phyloP scores from a whole-genome alignment of 345 rosid species.

The Arabidopsis thaliana region TAIR10.1 NC_003076.8:16764501-16765000 shows the following conservation, averaged over 20 bases:
- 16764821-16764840: constrained; percentile 80
- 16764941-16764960: neutral
- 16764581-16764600: neutral
- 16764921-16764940: neutral
- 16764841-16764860: constrained; percentile 57
- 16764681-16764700: constrained; percentile 46
- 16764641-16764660: constrained; percentile 51
- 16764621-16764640: constrained; percentile 49
- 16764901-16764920: neutral
- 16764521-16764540: constrained; percentile 44
- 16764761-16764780: constrained; percentile 50
- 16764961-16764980: neutral
- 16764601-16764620: constrained; percentile 37
- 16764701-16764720: constrained; percentile 47
- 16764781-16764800: constrained; percentile 55
- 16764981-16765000: neutral
- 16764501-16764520: constrained; percentile 55
- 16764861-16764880: constrained; percentile 57
- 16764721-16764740: constrained; percentile 39
- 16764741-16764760: constrained; percentile 53
- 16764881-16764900: constrained; percentile 50
- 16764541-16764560: neutral
- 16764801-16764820: constrained; percentile 52
- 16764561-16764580: neutral
- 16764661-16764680: constrained; percentile 58